Evolutionary conservation across 192 early-diverging fungal species (phyloP).

Genomic region (Coemansia sp.): DNA sequence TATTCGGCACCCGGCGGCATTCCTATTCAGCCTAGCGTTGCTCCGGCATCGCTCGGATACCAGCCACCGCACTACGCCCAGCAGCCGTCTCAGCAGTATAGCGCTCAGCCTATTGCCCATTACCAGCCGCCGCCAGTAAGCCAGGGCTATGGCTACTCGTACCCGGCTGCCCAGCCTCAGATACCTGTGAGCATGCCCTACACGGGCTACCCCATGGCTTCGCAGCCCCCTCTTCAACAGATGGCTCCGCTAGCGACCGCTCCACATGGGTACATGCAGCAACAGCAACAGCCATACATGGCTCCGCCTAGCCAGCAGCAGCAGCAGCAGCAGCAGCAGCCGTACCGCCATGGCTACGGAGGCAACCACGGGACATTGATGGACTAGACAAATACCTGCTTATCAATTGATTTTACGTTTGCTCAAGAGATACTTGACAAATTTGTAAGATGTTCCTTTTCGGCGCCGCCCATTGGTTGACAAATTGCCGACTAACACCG

Average conservation of each 20-base stretch:
- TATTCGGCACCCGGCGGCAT: conserved; percentile 1
- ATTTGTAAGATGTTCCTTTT: not conserved
- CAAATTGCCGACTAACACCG: conserved; percentile 1
- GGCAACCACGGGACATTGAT: conserved; percentile 45
- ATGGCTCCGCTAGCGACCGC: conserved; percentile 9
- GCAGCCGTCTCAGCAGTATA: conserved; percentile 20
- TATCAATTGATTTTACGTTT: not conserved
- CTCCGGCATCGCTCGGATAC: conserved; percentile 19
- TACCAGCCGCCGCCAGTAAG: conserved; percentile 19
- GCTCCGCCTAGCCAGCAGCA: conserved; percentile 24
- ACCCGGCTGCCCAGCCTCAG: conserved; percentile 21
- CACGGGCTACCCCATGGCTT: conserved; percentile 10
- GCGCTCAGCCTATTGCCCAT: conserved; percentile 9
- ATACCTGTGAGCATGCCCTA: conserved; percentile 19
- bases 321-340: conserved; percentile 22
- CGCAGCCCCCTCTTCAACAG: conserved; percentile 29
- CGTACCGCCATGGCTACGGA: conserved; percentile 49
- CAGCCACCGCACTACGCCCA: conserved; percentile 21
- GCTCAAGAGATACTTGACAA: not conserved
- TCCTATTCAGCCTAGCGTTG: conserved; percentile 4
- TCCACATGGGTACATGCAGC: conserved; percentile 29
- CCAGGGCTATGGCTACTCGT: conserved; percentile 32
- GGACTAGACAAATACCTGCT: conserved; percentile 22
- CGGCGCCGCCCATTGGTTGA: conserved; percentile 8
- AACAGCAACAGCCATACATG: conserved; percentile 16